Evolutionary conservation across 306 rosid genomes (phyloP).

Genomic region (Pyrus bretschneideri): DNA sequence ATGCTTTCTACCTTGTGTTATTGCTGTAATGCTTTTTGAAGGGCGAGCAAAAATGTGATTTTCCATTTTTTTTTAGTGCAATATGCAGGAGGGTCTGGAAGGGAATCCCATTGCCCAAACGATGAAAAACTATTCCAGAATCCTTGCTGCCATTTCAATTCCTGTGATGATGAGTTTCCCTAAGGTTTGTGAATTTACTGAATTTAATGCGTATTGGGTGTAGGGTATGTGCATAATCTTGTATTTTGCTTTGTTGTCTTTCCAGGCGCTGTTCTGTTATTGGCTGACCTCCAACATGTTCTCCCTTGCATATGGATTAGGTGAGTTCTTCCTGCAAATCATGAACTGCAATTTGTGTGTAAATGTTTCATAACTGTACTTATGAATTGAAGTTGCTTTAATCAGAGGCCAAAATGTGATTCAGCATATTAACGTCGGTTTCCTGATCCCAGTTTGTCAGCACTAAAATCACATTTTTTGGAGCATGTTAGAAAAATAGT

Average conservation of each 20-base stretch:
- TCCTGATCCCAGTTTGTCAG: neutral
- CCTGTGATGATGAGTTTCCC: constrained; percentile 81
- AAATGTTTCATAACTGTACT: neutral
- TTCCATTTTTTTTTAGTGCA: constrained; percentile 39
- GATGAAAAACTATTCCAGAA: constrained; percentile 79
- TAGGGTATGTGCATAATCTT: neutral
- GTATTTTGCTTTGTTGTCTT: neutral
- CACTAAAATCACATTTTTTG: neutral
- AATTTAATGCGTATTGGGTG: neutral
- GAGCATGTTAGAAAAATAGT: neutral
- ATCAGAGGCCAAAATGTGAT: neutral
- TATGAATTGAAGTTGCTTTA: neutral
- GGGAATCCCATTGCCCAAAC: constrained; percentile 75
- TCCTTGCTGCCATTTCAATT: constrained; percentile 67
- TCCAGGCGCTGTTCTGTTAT: constrained; percentile 94
- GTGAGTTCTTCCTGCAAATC: constrained; percentile 38
- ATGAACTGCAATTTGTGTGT: neutral
- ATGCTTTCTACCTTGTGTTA: neutral
- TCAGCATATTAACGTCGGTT: neutral
- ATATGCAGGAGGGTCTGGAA: constrained; percentile 92
- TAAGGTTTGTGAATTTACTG: constrained; percentile 44
- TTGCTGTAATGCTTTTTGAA: neutral
- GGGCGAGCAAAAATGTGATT: neutral
- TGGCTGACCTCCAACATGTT: constrained; percentile 85
- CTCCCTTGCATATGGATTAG: constrained; percentile 62